Evolutionary conservation across 768 basidiomycete genomes (phyloP).

Genomic region (Sistotremastrum niveocremeum): DNA sequence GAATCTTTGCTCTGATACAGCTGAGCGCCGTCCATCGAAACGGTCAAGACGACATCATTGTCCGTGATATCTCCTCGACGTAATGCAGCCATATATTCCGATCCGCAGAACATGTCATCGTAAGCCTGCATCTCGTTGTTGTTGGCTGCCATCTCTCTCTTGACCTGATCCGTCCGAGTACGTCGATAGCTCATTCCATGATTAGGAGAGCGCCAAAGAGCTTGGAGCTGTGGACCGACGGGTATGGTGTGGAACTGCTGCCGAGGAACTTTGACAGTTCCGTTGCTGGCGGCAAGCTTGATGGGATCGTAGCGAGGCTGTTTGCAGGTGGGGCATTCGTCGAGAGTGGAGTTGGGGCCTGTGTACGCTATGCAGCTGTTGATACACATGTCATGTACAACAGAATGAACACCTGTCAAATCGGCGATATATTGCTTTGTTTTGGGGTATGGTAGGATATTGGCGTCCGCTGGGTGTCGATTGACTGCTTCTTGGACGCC

Average conservation of each 20-base stretch:
- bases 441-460: too few species aligned
- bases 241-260: conserved; percentile 10
- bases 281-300: neutral
- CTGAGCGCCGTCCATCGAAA: conserved; percentile 3
- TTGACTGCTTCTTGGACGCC: conserved; percentile 10
- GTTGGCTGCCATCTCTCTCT: neutral
- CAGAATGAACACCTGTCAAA: too few species aligned
- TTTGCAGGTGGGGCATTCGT: conserved; percentile 8
- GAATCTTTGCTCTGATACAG: conserved; percentile 4
- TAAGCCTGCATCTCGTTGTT: neutral
- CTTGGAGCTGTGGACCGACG: conserved; percentile 10
- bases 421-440: too few species aligned
- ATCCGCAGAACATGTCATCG: conserved; percentile 6
- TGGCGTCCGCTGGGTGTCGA: conserved; percentile 3
- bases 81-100: conserved; percentile 8
- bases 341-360: conserved; percentile 6
- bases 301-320: conserved; percentile 6
- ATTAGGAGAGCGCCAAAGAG: conserved; percentile 6
- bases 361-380: conserved; percentile 10
- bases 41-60: conserved; percentile 1
- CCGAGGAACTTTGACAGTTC: conserved; percentile 2
- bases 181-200: conserved; percentile 8
- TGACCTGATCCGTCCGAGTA: conserved; percentile 1
- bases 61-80: conserved; percentile 5
- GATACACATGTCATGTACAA: conserved; percentile 9